These are phyloP conservation scores for Brassica hybrid DNA, from an alignment of 441 rosid species.

Conservation along the genomic window DNA sequence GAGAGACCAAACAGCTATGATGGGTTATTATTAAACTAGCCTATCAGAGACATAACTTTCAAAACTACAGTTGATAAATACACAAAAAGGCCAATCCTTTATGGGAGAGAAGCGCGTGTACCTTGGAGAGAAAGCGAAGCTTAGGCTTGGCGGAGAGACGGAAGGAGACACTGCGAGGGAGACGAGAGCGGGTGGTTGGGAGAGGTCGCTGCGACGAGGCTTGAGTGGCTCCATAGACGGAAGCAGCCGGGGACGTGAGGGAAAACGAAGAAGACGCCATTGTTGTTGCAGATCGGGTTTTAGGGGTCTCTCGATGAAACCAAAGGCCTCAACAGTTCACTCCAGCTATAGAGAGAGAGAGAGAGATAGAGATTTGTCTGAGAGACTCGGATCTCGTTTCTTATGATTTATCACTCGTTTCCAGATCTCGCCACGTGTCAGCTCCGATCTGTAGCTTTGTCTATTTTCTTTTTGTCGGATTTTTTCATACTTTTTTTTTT, in stretches of 20 bases:
- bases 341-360: conserved; percentile 1
- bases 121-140: conserved; percentile 63
- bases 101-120: not conserved
- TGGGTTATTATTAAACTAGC: conserved; percentile 7
- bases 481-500: not conserved
- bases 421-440: conserved; percentile 37
- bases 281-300: conserved; percentile 41
- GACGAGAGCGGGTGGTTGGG: conserved; percentile 30
- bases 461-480: not conserved
- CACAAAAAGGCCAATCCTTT: not conserved
- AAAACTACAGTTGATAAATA: not conserved
- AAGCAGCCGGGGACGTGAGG: conserved; percentile 42
- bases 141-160: conserved; percentile 53
- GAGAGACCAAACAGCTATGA: not conserved
- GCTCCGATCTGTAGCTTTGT: conserved; percentile 5
- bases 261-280: conserved; percentile 44
- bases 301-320: conserved; percentile 45
- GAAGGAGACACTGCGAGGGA: conserved; percentile 45
- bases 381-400: conserved; percentile 18
- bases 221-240: conserved; percentile 40
- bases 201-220: conserved; percentile 34
- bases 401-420: conserved; percentile 10
- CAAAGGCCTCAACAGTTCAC: conserved; percentile 32
- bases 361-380: not conserved
- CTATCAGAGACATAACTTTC: not conserved